These are phyloP conservation scores for Pythium utonaiense DNA, from an alignment of 352 stramenopile genomes.

Conservation along the genomic window DNA sequence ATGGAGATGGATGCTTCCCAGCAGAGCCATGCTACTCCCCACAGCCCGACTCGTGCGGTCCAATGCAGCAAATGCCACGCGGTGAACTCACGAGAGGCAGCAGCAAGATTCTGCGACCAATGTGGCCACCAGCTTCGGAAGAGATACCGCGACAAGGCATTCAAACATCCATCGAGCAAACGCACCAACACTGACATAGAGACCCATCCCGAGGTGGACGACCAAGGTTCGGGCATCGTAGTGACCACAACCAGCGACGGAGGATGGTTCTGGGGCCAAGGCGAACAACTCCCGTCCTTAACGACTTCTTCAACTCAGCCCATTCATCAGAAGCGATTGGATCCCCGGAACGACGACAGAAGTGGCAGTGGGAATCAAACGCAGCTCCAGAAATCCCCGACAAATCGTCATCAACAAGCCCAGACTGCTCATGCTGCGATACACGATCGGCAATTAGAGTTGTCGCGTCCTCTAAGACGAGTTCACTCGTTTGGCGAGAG, in stretches of 20 bases:
- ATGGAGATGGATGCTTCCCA: background rate
- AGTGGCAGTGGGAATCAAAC: background rate
- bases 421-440: background rate
- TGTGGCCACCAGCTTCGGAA: slow-evolving; percentile 15
- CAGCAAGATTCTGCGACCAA: slow-evolving; percentile 19
- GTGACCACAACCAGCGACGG: background rate
- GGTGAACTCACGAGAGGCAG: background rate
- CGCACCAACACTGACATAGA: background rate
- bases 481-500: background rate
- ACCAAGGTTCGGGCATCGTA: background rate
- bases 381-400: slow-evolving; percentile 5
- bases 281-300: background rate
- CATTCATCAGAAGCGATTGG: too few species aligned
- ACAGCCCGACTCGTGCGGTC: background rate
- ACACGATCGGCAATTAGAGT: background rate
- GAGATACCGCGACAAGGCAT: background rate
- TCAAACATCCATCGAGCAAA: background rate
- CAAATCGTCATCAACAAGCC: background rate
- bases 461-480: background rate
- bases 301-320: too few species aligned
- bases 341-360: background rate
- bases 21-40: background rate
- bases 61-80: slow-evolving; percentile 3
- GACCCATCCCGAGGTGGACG: background rate
- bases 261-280: slow-evolving; percentile 16